Evolutionary conservation across 345 rosid genomes (phyloP), one percentile per base, ranked within the genome.

Genomic region (Reutealis trisperma): DNA sequence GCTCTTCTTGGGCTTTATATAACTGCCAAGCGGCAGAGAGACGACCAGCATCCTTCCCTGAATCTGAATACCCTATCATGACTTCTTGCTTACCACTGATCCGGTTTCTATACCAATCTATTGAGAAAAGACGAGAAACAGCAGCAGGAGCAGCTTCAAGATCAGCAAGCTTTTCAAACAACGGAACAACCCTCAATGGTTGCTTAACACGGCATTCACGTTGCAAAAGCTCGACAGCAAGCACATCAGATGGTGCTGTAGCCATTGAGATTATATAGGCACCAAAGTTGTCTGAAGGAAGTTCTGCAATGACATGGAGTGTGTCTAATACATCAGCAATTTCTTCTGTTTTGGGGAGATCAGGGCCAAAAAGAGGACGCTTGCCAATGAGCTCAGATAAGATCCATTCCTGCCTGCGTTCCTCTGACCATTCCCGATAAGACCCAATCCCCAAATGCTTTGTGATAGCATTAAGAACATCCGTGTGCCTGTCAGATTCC

Each of bases 21-120:
- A 94, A 75, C 84, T 96, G 97, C 99, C 99, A 96, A 67, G 98
- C 99, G 59, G 99, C 97, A 71, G 99, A 92, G 71, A 96, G 77
- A 57, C 99, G 87, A 1, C 99, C 99, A 22, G 98, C 98, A 49
- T 96, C 99, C 79, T 94, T 96, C 25, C 99, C 99, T 4, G 99
- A 96, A 78, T 94, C 97, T 0, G 99, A 96, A 82, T 96, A 96
- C 67, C 99, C 99, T 11, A 96, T 94, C 99, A 94, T 92, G 81
- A 94, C 99, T 84, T 96, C 99, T 81, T 90, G 97, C 78, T 96
- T 94, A 44, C 99, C 99, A 72, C 92, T 79, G 63, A 96, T 96
- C 70, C 87, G 89, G 77, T 94, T 85, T 82, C 87, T 88, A 76
- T 94, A 96, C 99, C 98, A 96, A 62, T 96, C 94, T 44, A 96